Evolutionary conservation across 257 asterid species (phyloP).

Genomic region (Marsdenia floribunda): DNA sequence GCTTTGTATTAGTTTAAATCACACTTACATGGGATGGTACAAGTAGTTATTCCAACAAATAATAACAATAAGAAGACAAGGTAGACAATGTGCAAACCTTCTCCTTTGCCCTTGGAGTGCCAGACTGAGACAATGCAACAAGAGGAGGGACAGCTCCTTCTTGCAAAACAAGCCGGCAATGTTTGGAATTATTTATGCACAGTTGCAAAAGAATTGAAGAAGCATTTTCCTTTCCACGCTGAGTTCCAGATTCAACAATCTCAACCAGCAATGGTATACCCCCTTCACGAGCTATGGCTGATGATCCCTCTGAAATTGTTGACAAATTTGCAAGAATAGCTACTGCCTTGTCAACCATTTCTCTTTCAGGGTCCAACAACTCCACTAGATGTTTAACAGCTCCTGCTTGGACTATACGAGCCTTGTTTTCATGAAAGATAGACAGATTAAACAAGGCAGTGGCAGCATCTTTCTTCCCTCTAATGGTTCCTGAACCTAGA

Average conservation of each 20-base stretch:
- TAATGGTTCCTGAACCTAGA: slow-evolving; percentile 56
- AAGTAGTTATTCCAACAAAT: slow-evolving; percentile 2
- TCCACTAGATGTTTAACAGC: slow-evolving; percentile 70
- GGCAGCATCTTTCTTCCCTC: slow-evolving; percentile 96
- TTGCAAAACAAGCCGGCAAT: slow-evolving; percentile 72
- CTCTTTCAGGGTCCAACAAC: slow-evolving; percentile 57
- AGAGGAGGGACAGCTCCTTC: slow-evolving; percentile 99
- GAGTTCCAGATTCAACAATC: slow-evolving; percentile 74
- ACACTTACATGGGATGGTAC: not conserved
- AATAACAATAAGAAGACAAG: not conserved
- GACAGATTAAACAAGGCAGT: slow-evolving; percentile 86
- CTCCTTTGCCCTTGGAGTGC: slow-evolving; percentile 86
- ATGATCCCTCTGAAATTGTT: slow-evolving; percentile 71
- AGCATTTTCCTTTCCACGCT: slow-evolving; percentile 91
- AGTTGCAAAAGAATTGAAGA: slow-evolving; percentile 79
- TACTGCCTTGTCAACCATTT: slow-evolving; percentile 87
- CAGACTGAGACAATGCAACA: slow-evolving; percentile 82
- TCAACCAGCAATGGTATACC: slow-evolving; percentile 81
- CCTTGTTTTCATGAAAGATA: slow-evolving; percentile 87
- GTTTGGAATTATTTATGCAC: slow-evolving; percentile 60
- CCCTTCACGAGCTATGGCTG: slow-evolving; percentile 78
- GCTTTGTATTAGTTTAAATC: not conserved
- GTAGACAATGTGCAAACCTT: slow-evolving; percentile 48
- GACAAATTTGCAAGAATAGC: slow-evolving; percentile 92
- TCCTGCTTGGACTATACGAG: slow-evolving; percentile 86